Evolutionary conservation across 192 early-diverging fungal genomes (phyloP).

Genomic region (Linnemannia schmuckeri): DNA sequence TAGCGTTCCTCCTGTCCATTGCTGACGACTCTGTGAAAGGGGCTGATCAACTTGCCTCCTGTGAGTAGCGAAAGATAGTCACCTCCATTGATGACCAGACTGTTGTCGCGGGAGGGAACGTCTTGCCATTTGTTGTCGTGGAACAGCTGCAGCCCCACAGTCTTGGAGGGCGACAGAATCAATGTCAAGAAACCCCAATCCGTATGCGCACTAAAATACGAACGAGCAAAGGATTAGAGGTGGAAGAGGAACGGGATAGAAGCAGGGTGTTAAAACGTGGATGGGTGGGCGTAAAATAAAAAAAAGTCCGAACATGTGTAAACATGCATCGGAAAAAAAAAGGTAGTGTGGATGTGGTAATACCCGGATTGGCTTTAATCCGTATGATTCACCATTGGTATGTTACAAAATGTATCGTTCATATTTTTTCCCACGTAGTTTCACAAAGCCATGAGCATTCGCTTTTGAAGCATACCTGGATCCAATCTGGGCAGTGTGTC

Average conservation of each 20-base stretch:
- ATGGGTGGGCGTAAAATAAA: background rate
- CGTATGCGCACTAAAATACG: constrained; percentile 32
- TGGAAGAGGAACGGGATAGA: background rate
- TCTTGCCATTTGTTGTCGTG: constrained; percentile 62
- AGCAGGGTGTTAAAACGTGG: background rate
- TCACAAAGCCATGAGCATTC: background rate
- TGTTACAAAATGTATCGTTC: background rate
- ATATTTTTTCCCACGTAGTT: background rate
- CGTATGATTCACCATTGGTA: background rate
- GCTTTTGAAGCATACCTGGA: constrained; percentile 41
- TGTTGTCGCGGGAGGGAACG: constrained; percentile 59
- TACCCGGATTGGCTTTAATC: background rate
- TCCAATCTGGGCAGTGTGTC: constrained; percentile 35
- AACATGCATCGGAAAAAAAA: background rate
- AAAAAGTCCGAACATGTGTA: background rate
- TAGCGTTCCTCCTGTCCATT: constrained; percentile 58
- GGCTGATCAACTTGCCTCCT: constrained; percentile 60
- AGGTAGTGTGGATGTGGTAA: background rate
- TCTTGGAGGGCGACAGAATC: constrained; percentile 61
- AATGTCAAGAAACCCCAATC: constrained; percentile 77
- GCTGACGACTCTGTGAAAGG: constrained; percentile 71
- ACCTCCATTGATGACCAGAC: constrained; percentile 72
- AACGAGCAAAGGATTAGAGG: background rate
- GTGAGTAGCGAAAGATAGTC: constrained; percentile 73
- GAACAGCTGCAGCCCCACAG: constrained; percentile 64